Evolutionary conservation across 805 yeast species (phyloP), one percentile per base, ranked within the genome.

Genomic region (Pichia occidentalis): DNA sequence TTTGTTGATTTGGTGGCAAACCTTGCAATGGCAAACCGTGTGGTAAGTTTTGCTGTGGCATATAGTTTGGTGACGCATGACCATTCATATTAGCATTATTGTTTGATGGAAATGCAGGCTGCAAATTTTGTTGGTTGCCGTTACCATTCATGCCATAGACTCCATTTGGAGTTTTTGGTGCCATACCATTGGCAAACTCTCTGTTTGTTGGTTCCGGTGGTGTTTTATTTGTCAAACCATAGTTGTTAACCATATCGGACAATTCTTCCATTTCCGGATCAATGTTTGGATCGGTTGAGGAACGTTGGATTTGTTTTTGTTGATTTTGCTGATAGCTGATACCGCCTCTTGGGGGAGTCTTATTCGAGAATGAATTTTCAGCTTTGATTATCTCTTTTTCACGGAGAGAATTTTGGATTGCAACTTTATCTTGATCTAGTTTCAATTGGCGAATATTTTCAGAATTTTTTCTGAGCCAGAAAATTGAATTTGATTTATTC

Each of bases 1-100:
- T 53, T 27, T 36, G 63, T 37, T 56, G 63, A 24, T 48, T 48
- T 14, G 44, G 42, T 18, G 61, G 61, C 24, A 56, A 45, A 3
- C 64, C 64, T 41, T 59, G 64, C 8, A 60, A 46, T 4, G 64
- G 62, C 21, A 57, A 47, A 8, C 61, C 61, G 34, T 56, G 61
- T 10, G 63, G 63, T 20, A 54, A 47, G 12, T 48, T 50, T 37
- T 57, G 63, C 16, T 51, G 49, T 11, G 59, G 56, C 10, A 46
- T 37, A 34, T 41, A 51, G 13, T 50, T 47, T 32, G 64, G 63
- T 14, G 62, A 53, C 5, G 53, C 34, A 2, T 50, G 43, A 9
- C 55, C 57, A 10, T 25, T 29, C 22, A 13, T 22, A 39, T 28
- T 39, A 46, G 24, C 34, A 42, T n/a, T 41, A 40, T n/a, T n/a